These are phyloP conservation scores for Fusarium luffae DNA, from an alignment of 2,329 filamentous ascomycete genomes.

Conservation along the genomic window DNA sequence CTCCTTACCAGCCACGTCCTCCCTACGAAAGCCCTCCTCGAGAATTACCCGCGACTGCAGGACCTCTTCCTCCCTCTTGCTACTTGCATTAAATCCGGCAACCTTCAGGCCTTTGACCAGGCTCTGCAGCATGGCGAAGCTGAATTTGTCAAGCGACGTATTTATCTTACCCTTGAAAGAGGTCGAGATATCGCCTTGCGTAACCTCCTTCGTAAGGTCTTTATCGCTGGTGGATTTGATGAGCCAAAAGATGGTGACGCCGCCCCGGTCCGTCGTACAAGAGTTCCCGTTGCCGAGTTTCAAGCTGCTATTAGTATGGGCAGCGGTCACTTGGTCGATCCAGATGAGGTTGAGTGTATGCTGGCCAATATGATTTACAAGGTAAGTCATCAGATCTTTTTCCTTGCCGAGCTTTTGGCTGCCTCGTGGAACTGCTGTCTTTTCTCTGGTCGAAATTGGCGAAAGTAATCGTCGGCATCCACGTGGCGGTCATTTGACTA, in stretches of 20 bases:
- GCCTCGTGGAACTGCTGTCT: slow-evolving; percentile 1
- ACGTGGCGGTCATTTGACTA: slow-evolving; percentile 41
- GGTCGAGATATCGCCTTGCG: slow-evolving; percentile 91
- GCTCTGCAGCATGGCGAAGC: slow-evolving; percentile 85
- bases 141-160: slow-evolving; percentile 92
- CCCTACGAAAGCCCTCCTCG: slow-evolving; percentile 76
- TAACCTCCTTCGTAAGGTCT: slow-evolving; percentile 93
- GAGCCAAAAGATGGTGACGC: slow-evolving; percentile 76
- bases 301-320: slow-evolving; percentile 83
- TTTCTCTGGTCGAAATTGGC: not conserved
- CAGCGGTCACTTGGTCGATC: slow-evolving; percentile 75
- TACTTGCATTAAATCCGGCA: slow-evolving; percentile 81
- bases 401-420: slow-evolving; percentile 10
- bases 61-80: slow-evolving; percentile 82
- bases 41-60: slow-evolving; percentile 80
- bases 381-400: slow-evolving; percentile 61
- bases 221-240: slow-evolving; percentile 84
- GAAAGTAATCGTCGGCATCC: slow-evolving; percentile 13
- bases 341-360: slow-evolving; percentile 95
- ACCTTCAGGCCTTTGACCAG: slow-evolving; percentile 84
- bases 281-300: slow-evolving; percentile 86
- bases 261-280: slow-evolving; percentile 73
- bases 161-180: slow-evolving; percentile 93
- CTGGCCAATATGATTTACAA: slow-evolving; percentile 99
- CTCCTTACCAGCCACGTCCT: slow-evolving; percentile 89